These are phyloP conservation scores for Psilocybe azurescens DNA, from an alignment of 768 basidiomycete genomes.

Conservation along the genomic window DNA sequence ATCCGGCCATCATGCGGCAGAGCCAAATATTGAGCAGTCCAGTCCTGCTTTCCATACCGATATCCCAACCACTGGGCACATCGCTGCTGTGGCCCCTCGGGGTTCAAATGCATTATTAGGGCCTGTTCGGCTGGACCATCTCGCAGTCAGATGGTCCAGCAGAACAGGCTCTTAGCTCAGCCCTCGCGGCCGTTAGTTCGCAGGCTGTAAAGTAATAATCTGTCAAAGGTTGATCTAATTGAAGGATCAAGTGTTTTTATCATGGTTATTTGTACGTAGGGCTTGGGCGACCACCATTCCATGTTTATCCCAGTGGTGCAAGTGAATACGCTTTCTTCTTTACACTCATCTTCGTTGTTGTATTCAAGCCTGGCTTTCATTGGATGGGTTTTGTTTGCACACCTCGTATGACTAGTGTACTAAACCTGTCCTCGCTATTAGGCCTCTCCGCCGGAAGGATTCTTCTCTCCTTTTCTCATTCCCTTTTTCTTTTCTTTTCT, in stretches of 20 bases:
- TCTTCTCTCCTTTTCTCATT: neutral
- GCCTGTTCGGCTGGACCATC: too few relatives aligned
- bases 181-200: neutral
- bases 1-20: too few relatives aligned
- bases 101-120: neutral
- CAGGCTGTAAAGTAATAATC: neutral
- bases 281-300: neutral
- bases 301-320: neutral
- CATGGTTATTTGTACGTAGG: neutral
- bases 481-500: neutral
- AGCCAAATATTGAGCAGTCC: too few relatives aligned
- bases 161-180: neutral
- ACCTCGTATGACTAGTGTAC: neutral
- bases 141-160: too few relatives aligned
- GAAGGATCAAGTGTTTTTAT: neutral
- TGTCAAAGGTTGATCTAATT: neutral
- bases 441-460: constrained; percentile 7
- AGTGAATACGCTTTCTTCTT: neutral
- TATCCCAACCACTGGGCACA: neutral
- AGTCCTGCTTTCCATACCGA: too few relatives aligned
- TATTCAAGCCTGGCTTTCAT: neutral
- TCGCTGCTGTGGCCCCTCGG: neutral
- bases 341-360: neutral
- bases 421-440: neutral
- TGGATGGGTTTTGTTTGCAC: neutral